These are phyloP conservation scores for Talaromyces pinophilus DNA, from an alignment of 2,329 filamentous ascomycete genomes.

Conservation along the genomic window DNA sequence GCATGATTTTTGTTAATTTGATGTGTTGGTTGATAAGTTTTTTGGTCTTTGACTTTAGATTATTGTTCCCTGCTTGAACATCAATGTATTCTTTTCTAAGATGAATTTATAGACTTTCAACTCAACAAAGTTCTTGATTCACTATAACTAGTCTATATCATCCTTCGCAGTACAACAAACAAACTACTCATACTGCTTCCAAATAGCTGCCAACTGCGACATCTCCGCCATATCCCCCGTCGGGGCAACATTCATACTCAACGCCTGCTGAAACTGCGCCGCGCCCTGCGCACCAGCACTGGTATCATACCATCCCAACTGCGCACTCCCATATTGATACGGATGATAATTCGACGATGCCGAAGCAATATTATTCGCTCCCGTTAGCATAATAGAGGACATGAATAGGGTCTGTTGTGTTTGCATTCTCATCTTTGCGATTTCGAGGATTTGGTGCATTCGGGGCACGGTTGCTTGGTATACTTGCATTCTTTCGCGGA, in stretches of 20 bases:
- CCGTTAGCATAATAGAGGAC: constrained; percentile 16
- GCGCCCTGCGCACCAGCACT: constrained; percentile 19
- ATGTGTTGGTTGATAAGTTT: not conserved
- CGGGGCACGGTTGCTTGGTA: constrained; percentile 17
- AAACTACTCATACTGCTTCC: constrained; percentile 17
- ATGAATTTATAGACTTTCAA: not conserved
- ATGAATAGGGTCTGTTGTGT: constrained; percentile 18
- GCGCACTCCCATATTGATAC: constrained; percentile 10
- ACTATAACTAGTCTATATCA: not conserved
- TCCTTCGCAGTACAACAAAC: not conserved
- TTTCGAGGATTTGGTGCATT: constrained; percentile 20
- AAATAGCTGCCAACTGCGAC: constrained; percentile 16
- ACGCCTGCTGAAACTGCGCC: constrained; percentile 20
- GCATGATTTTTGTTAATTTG: not conserved
- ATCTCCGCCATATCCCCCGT: constrained; percentile 22
- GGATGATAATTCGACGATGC: constrained; percentile 1
- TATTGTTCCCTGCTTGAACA: not conserved
- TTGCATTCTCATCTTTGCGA: constrained; percentile 16
- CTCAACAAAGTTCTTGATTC: not conserved
- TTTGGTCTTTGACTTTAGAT: not conserved
- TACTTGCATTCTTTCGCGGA: constrained; percentile 15
- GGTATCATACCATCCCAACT: constrained; percentile 19
- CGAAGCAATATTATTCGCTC: constrained; percentile 14
- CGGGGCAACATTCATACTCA: constrained; percentile 18
- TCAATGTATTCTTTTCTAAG: not conserved